These are phyloP conservation scores for Anthracocystis walkeri DNA, from an alignment of 1,284 basidiomycete genomes.

Conservation along the genomic window DNA sequence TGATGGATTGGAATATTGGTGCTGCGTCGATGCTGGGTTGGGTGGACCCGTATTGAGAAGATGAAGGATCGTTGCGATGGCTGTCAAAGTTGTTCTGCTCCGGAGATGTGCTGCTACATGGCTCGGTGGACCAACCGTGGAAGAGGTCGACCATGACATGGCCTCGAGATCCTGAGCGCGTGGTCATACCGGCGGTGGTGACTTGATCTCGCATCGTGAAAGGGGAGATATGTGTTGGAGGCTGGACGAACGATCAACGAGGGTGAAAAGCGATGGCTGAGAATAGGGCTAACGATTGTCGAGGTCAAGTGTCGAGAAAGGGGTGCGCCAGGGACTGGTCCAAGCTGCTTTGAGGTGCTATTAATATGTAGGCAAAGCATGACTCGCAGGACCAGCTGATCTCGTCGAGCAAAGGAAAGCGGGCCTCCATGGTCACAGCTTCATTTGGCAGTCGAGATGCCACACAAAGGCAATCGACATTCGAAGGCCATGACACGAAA, in stretches of 20 bases:
- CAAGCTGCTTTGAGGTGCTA: background rate
- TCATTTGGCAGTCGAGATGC: background rate
- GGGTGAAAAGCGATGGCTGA: background rate
- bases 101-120: constrained; percentile 1
- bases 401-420: background rate
- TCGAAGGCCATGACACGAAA: background rate
- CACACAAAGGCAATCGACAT: background rate
- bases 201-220: constrained; percentile 13
- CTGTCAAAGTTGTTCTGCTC: background rate
- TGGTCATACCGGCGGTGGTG: background rate
- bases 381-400: background rate
- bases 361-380: constrained; percentile 7
- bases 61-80: constrained; percentile 15
- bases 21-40: background rate
- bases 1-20: constrained; percentile 21
- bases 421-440: background rate
- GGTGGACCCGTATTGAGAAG: constrained; percentile 9
- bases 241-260: background rate
- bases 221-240: too few species aligned
- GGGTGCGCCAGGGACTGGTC: background rate
- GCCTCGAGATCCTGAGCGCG: constrained; percentile 1
- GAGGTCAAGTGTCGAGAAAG: background rate
- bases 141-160: constrained; percentile 20
- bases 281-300: background rate
- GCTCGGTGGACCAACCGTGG: constrained; percentile 23